Conservation (phyloP, 176 grass and related monocot genomes). For the Thalia dealbata region DNA sequence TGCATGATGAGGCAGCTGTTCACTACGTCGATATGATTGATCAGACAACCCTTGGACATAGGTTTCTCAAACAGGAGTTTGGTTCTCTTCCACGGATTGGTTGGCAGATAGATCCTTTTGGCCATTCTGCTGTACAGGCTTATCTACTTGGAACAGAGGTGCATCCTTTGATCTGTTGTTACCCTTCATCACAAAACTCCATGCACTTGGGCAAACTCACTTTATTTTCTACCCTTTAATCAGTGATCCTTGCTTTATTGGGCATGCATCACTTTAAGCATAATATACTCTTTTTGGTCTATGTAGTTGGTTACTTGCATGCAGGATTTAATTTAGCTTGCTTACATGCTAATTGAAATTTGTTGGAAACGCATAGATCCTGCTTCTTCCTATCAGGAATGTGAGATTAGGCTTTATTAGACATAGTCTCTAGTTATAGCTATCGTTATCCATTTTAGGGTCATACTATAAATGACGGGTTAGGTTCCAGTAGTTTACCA, state of each 20-base stretch:
- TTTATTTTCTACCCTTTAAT: not conserved
- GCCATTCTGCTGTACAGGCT: conserved; percentile 84
- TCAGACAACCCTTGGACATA: conserved; percentile 77
- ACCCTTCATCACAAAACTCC: not conserved
- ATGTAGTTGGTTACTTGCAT: not conserved
- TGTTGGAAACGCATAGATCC: not conserved
- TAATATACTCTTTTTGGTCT: not conserved
- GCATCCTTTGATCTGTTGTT: not conserved
- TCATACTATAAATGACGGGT: not conserved
- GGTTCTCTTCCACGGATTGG: conserved; percentile 65
- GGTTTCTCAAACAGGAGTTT: conserved; percentile 74
- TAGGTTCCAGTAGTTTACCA: not conserved
- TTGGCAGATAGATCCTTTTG: conserved; percentile 95
- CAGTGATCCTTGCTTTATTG: not conserved
- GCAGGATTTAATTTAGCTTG: not conserved
- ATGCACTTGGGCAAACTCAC: not conserved
- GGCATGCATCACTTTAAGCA: not conserved
- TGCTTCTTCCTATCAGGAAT: not conserved
- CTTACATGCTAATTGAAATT: not conserved
- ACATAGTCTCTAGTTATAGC: not conserved
- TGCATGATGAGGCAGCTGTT: conserved; percentile 78
- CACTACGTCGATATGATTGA: conserved; percentile 98
- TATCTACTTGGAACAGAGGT: conserved; percentile 80
- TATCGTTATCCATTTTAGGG: not conserved
- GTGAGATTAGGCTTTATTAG: no score